These are phyloP conservation scores for Solanum stenotomum DNA, from an alignment of 257 asterid genomes.

Conservation along the genomic window DNA sequence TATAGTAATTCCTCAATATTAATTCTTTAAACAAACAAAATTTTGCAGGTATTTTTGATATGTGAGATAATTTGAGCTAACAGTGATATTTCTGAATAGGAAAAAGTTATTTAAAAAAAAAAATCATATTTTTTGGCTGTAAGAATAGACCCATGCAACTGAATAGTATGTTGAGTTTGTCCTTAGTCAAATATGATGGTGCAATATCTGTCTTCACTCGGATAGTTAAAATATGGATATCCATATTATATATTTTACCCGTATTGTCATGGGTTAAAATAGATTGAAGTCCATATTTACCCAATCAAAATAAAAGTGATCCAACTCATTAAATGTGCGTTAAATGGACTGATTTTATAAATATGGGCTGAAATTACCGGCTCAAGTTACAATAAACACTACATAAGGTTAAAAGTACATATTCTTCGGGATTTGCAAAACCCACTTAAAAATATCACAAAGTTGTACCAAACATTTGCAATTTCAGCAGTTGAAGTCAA, in stretches of 20 bases:
- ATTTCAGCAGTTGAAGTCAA: not conserved
- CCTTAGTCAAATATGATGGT: not conserved
- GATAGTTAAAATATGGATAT: not conserved
- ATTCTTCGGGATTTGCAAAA: not conserved
- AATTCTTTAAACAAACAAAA: not conserved
- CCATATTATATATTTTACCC: not conserved
- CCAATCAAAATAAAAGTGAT: not conserved
- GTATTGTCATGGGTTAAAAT: not conserved
- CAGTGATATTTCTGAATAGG: not conserved
- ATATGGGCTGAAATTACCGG: not conserved
- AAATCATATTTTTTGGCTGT: not conserved
- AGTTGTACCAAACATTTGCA: not conserved
- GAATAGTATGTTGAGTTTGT: not conserved
- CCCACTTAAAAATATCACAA: not conserved
- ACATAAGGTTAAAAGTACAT: not conserved
- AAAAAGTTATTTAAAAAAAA: not conserved
- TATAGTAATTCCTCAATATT: not conserved
- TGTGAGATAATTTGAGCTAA: not conserved
- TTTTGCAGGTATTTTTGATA: not conserved
- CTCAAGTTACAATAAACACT: not conserved
- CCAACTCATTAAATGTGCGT: not conserved
- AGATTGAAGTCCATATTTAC: not conserved
- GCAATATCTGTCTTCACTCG: not conserved
- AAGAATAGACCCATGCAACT: not conserved
- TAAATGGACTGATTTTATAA: not conserved